A percentile compares a stretch with the other conserved stretches of the same genome.
Evolutionary conservation across 768 basidiomycete species (phyloP).

Genomic region (Harrya chromipes): DNA sequence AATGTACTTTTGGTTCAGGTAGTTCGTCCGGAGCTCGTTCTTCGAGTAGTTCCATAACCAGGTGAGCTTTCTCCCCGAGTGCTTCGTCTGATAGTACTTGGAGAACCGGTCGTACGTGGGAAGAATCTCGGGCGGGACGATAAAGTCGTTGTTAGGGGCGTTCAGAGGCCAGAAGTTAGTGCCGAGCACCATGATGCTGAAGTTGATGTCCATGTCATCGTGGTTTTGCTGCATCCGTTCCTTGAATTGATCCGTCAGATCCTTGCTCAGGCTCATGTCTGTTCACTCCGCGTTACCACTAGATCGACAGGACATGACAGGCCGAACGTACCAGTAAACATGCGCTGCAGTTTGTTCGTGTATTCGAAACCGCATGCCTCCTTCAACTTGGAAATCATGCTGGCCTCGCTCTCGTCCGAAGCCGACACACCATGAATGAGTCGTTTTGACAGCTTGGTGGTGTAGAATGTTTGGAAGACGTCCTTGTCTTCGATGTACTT

Average conservation of each 20-base stretch:
- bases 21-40: constrained; percentile 93
- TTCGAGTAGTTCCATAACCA: constrained; percentile 99
- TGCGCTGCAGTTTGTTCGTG: constrained; percentile 91
- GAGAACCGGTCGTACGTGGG: constrained; percentile 89
- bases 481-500: constrained; percentile 99
- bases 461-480: constrained; percentile 98
- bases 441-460: constrained; percentile 88
- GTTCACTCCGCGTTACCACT: constrained; percentile 6
- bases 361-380: constrained; percentile 97
- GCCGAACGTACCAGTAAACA: constrained; percentile 80
- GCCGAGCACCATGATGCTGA: constrained; percentile 90
- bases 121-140: constrained; percentile 83
- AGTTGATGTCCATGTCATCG: constrained; percentile 84
- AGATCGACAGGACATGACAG: neutral
- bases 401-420: constrained; percentile 94
- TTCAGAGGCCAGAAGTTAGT: constrained; percentile 96
- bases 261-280: constrained; percentile 96
- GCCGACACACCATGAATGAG: constrained; percentile 89
- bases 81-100: constrained; percentile 90
- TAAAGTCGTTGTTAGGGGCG: constrained; percentile 80
- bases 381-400: constrained; percentile 98
- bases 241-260: constrained; percentile 93
- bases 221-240: constrained; percentile 87
- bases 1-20: constrained; percentile 93
- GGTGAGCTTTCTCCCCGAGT: constrained; percentile 91